A percentile compares a stretch with the other conserved stretches of the same genome.
phyloP scores from a whole-genome alignment of 164 flowering plant genomes.

The Dillenia turbinata region DNA sequence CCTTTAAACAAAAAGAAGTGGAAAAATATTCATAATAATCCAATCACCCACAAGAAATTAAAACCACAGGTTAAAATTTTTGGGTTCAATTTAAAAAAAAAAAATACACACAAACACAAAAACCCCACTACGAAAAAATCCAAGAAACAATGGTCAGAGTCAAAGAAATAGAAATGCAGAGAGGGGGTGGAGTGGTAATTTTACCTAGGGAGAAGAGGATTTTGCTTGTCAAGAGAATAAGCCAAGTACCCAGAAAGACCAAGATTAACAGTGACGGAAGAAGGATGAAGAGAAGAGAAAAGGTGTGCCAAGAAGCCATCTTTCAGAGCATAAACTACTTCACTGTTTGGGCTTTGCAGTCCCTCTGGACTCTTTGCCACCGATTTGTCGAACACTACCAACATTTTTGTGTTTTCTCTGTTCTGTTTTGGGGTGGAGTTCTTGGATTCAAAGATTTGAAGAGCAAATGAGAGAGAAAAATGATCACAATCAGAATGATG shows the following conservation, averaged over 20 bases:
- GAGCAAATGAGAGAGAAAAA: no score
- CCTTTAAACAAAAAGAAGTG: no score
- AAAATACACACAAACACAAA: no score
- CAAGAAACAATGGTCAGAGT: no score
- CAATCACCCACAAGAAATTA: no score
- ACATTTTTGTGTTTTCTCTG: conserved; percentile 42
- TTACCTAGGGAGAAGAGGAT: conserved; percentile 88
- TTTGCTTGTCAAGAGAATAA: conserved; percentile 58
- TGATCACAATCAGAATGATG: no score
- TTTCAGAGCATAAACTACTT: conserved; percentile 39
- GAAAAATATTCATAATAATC: no score
- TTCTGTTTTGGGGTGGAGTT: neutral
- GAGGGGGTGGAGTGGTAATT: conserved; percentile 1
- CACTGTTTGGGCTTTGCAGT: conserved; percentile 45
- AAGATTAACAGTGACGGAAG: conserved; percentile 59
- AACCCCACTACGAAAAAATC: no score
- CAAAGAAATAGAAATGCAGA: neutral
- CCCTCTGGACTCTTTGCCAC: conserved; percentile 89
- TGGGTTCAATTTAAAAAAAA: no score
- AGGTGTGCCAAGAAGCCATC: conserved; percentile 53
- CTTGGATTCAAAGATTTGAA: no score
- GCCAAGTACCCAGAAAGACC: conserved; percentile 58
- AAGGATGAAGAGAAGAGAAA: conserved; percentile 55
- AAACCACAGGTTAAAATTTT: no score
- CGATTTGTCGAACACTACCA: conserved; percentile 85